Base-by-base conservation (phyloP, 139 green algal genomes). In the Diplosphaera chodatii region DNA sequence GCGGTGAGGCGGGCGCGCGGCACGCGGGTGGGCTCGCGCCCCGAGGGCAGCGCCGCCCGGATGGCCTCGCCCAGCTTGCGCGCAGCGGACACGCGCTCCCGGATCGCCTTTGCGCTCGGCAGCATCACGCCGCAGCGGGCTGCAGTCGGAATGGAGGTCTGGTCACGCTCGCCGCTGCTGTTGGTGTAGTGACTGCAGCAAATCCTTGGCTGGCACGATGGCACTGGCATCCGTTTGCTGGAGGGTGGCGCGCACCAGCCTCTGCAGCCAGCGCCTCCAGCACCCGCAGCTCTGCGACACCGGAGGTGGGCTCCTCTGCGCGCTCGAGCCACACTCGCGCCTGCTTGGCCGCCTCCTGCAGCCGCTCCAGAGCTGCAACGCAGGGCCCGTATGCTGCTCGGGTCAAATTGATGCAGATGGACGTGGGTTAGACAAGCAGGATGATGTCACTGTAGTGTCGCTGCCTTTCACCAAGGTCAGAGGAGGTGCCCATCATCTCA, bases 1-100 rank as follows among this genome's bases (percentile, higher is more conserved):
- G 20, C 28, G 65, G 41, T 48, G 65, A 25, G 32, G 28, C 55
- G 41, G 31, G 55, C 66, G 25, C 66, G 66, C 10, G 32, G 66
- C 21, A 34, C 32, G 25, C 66, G 66, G 22, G 30, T 62, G 16
- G 34, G 66, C 34, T 71, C 25, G 4, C 70, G 34, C 55, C 16
- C 27, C 8, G 22, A 71, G 16, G 80, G 80, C 65, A 88, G 68
- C 22, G 76, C 71, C 10, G 28, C 8, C 3, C 67, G 30, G 4
- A 85, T 68, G 0, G 71, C 40, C 10, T 84, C 74, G 10, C 56
- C 78, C 65, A 91, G 70, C 70, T 81, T 79, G n/a, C 77, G 63
- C 0, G 64, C 80, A 1, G 65, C 62, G 21, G 68, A 63, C 31
- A 90, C 55, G 15, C 77, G 70, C 66, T 80, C 62, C 4, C 63